Evolutionary conservation across 768 basidiomycete genomes (phyloP).

Genomic region (Leccinum disarticulatum): DNA sequence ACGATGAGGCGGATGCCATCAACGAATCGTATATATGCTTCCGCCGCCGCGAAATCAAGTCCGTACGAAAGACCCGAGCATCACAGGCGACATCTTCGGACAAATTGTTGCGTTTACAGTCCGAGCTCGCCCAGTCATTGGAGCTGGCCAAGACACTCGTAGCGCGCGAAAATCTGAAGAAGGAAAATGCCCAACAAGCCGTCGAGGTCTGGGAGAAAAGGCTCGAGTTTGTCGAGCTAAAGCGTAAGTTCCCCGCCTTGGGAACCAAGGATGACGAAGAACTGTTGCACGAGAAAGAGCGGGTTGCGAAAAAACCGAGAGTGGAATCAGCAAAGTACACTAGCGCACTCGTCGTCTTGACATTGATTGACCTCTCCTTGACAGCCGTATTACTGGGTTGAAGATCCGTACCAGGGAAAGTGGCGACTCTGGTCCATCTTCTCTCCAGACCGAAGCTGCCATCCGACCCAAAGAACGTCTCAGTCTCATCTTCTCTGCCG

Average conservation of each 20-base stretch:
- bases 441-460: constrained; percentile 44
- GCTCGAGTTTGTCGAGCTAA: constrained; percentile 71
- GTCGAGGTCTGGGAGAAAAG: constrained; percentile 78
- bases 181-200: constrained; percentile 56
- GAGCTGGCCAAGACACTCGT: constrained; percentile 71
- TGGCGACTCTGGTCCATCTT: constrained; percentile 38
- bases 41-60: constrained; percentile 91
- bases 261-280: constrained; percentile 70
- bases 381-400: constrained; percentile 48
- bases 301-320: constrained; percentile 59
- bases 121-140: constrained; percentile 69
- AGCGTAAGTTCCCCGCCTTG: constrained; percentile 66
- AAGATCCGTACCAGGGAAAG: constrained; percentile 53
- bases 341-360: not conserved
- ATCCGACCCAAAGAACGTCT: constrained; percentile 69
- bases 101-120: constrained; percentile 77
- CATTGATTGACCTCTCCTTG: constrained; percentile 4
- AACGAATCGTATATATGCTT: constrained; percentile 98
- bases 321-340: constrained; percentile 22
- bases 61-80: constrained; percentile 90
- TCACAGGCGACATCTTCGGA: constrained; percentile 89
- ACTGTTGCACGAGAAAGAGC: constrained; percentile 69
- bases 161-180: constrained; percentile 74
- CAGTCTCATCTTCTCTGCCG: constrained; percentile 48
- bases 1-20: constrained; percentile 84